Base-by-base conservation (phyloP, 306 rosid genomes). In the Mucuna pruriens region DNA sequence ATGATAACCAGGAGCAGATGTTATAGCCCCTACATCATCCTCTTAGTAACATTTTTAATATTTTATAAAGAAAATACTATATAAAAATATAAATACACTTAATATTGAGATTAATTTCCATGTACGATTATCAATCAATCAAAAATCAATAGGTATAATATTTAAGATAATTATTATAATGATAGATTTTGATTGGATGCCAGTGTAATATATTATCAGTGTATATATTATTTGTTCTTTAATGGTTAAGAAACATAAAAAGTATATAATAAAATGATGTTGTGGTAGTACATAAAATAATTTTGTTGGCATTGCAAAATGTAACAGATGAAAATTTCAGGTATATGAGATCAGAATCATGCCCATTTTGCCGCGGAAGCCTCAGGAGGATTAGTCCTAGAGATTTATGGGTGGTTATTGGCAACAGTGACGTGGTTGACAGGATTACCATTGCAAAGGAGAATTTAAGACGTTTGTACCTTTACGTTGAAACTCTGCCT, bases 331-430 rank as follows among this genome's bases (percentile, higher is more conserved):
- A 75, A 40, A 67, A 7, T 63, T 78, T 38, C 90, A 93, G 96
- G 96, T 85, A 87, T 46, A 52, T 76, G 4, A 84, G 97, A 69
- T 89, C 97, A 17, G 88, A 90, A 52, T 93, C 97, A 46, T 93
- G 97, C 77, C 96, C 97, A 15, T 93, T 93, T 71, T 93, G 94
- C 74, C 90, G 97, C 1, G 84, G 88, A 52, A 87, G 86, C 85
- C 82, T 93, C 19, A 88, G 82, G 74, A 80, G 83, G 78, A 83
- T 89, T 17, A 81, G 78, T 82, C 66, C 89, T 7, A 71, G 54
- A 80, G 97, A 93, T 76, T 80, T 93, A 69, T 93, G 97, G 96
- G 83, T 87, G 45, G 89, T 88, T 16, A 86, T 93, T 26, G 83
- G 87, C 80, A 71, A 61, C 71, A 57, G 15, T 2, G 96, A 91